Evolutionary conservation across 345 rosid species (phyloP).

Genomic region (Turnera subulata): DNA sequence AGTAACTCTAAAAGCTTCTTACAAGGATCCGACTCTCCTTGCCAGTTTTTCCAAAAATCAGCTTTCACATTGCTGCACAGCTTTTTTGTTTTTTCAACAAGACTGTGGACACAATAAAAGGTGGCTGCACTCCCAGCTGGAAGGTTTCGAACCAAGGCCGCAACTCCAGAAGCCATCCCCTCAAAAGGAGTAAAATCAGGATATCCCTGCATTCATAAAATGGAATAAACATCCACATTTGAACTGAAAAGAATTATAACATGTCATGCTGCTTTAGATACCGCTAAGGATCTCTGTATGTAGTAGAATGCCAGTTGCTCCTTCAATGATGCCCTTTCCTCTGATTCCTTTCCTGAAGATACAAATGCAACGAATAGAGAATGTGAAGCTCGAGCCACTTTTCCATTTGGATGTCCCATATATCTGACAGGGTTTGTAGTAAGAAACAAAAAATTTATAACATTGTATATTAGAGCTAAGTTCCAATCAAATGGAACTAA

Average conservation of each 20-base stretch:
- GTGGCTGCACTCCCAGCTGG: slow-evolving; percentile 92
- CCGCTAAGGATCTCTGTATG: slow-evolving; percentile 78
- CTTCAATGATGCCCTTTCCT: slow-evolving; percentile 51
- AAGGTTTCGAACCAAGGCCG: slow-evolving; percentile 73
- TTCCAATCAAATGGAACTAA: background rate
- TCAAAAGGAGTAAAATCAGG: slow-evolving; percentile 86
- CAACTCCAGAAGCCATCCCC: slow-evolving; percentile 94
- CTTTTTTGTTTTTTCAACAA: slow-evolving; percentile 58
- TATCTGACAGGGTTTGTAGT: slow-evolving; percentile 47
- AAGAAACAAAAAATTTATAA: slow-evolving; percentile 38
- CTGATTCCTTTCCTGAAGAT: slow-evolving; percentile 57
- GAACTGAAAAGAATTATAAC: slow-evolving; percentile 2
- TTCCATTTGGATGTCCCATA: slow-evolving; percentile 79
- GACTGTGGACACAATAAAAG: slow-evolving; percentile 67
- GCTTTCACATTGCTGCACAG: slow-evolving; percentile 40
- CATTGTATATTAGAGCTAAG: background rate
- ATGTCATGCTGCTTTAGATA: slow-evolving; percentile 24
- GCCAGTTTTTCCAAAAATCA: slow-evolving; percentile 51
- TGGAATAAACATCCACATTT: slow-evolving; percentile 6
- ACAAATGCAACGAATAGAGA: slow-evolving; percentile 70
- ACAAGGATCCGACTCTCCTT: slow-evolving; percentile 56
- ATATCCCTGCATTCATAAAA: slow-evolving; percentile 50
- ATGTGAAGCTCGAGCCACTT: slow-evolving; percentile 77
- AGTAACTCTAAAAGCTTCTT: slow-evolving; percentile 71
- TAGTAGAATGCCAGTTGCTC: slow-evolving; percentile 85